phyloP scores from a whole-genome alignment of 2,329 filamentous ascomycete species.

The Hypoxylon sp. region DNA sequence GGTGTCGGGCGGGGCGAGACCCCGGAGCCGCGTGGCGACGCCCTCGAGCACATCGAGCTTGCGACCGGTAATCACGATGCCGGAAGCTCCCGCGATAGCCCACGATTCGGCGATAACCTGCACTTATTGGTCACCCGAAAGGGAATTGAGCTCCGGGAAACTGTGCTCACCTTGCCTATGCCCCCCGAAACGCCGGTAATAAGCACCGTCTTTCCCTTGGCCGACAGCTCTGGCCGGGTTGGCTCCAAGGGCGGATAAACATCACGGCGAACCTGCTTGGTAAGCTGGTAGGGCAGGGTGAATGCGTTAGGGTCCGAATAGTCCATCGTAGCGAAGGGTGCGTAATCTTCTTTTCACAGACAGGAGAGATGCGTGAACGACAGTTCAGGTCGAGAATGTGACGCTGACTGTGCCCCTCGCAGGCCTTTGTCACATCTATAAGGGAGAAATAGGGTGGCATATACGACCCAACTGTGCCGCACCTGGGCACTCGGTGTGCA shows the following conservation, averaged over 20 bases:
- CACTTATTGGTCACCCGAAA: constrained; percentile 19
- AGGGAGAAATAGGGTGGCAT: too few species aligned
- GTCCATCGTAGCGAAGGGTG: constrained; percentile 21
- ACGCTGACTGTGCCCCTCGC: too few species aligned
- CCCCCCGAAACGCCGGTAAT: constrained; percentile 36
- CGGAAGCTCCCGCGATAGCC: constrained; percentile 31
- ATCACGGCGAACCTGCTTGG: constrained; percentile 30
- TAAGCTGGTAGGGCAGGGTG: constrained; percentile 34
- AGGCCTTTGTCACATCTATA: too few species aligned
- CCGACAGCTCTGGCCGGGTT: constrained; percentile 33
- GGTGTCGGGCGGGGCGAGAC: constrained; percentile 22
- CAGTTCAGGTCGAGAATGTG: neutral
- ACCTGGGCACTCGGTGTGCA: too few species aligned
- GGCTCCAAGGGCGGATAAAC: constrained; percentile 33
- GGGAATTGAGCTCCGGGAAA: constrained; percentile 1
- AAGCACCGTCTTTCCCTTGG: constrained; percentile 35
- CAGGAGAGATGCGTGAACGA: neutral
- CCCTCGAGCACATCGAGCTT: constrained; percentile 33
- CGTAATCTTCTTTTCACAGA: neutral
- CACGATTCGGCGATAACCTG: constrained; percentile 37
- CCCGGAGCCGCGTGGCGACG: constrained; percentile 22
- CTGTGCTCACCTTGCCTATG: constrained; percentile 33
- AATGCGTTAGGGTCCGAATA: constrained; percentile 34
- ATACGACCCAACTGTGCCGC: too few species aligned
- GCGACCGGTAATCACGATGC: constrained; percentile 35